Base-by-base conservation (phyloP, 225 moss, liverwort and hornwort species). In the Asterella californica region DNA sequence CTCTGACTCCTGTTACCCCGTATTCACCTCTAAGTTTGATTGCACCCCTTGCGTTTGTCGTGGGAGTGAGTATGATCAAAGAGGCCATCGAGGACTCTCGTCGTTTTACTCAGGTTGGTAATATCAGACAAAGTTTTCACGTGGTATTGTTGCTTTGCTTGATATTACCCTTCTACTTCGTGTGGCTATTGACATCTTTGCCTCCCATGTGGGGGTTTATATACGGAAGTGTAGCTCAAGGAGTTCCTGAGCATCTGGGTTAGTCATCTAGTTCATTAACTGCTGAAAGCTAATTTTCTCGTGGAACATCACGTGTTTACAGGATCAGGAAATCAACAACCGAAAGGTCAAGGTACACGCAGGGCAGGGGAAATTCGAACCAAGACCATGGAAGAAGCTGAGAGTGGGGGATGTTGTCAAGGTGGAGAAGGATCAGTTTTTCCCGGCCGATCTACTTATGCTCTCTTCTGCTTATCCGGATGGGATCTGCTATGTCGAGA, bases 401-500 rank as follows among this genome's bases (percentile, higher is more conserved):
- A 86, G 84, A 77, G 99, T 95, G 46, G 99, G 99, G 75, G 90
- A 99, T 77, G 86, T 95, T 33, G 95, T 99, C 37, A 99, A 91
- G 89, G 91, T 99, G 12, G 99, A 95, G 70, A 99, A 99, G 69
- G 99, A 99, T 79, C 88, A 76, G 75, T 99, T 99, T 63, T 99
- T 99, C 9, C 99, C 99, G 49, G 99, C 99, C 10, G 99, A 99
- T 87, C 88, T 99, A 48, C 85, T 93, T 42, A 90, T 99, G 92
- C 93, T 99, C 52, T 95, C 99, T 4, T 95, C 99, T 67, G 88
- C 90, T 80, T 99, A 95, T 54, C 89, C 93, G 9, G 99, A 99
- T 78, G 99, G 99, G 34, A 87, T 99, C 53, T 99, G 99, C 74
- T 99, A 99, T 72, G 99, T 99, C n/a, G 99, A 99, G 82, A 99